Conservation (phyloP, 225 moss, liverwort and hornwort species). For the Takakia lepidozioides region DNA sequence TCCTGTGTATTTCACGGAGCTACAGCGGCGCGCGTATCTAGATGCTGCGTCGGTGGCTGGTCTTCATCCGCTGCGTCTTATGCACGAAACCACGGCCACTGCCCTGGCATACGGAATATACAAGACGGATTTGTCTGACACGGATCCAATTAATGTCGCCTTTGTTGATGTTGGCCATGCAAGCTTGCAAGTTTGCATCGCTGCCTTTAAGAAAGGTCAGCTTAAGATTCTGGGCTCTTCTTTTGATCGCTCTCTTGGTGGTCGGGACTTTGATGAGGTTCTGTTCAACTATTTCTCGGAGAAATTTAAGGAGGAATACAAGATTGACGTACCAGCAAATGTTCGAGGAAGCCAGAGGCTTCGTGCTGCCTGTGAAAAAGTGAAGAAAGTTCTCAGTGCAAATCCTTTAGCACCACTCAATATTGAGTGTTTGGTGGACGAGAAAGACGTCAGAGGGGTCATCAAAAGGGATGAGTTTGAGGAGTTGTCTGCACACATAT, state of each 20-base stretch:
- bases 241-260: conserved; percentile 79
- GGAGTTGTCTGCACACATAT: conserved; percentile 53
- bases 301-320: conserved; percentile 80
- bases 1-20: conserved; percentile 94
- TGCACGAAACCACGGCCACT: conserved; percentile 98
- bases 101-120: conserved; percentile 97
- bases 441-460: conserved; percentile 79
- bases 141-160: conserved; percentile 88
- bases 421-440: conserved; percentile 96
- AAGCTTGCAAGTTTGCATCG: conserved; percentile 96
- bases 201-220: conserved; percentile 97
- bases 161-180: conserved; percentile 98
- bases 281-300: conserved; percentile 74
- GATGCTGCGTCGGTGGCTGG: conserved; percentile 90
- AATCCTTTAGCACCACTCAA: conserved; percentile 85
- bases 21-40: conserved; percentile 90
- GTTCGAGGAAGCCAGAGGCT: conserved; percentile 70
- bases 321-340: conserved; percentile 70
- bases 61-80: conserved; percentile 78
- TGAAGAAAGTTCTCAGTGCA: conserved; percentile 94
- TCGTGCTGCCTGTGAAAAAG: conserved; percentile 70
- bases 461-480: conserved; percentile 93
- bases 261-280: conserved; percentile 96
- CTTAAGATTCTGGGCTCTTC: conserved; percentile 77
- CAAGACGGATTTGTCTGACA: conserved; percentile 88